Base-by-base conservation (phyloP, 2,329 filamentous ascomycete genomes). In the Aspergillus costaricaensis region DNA sequence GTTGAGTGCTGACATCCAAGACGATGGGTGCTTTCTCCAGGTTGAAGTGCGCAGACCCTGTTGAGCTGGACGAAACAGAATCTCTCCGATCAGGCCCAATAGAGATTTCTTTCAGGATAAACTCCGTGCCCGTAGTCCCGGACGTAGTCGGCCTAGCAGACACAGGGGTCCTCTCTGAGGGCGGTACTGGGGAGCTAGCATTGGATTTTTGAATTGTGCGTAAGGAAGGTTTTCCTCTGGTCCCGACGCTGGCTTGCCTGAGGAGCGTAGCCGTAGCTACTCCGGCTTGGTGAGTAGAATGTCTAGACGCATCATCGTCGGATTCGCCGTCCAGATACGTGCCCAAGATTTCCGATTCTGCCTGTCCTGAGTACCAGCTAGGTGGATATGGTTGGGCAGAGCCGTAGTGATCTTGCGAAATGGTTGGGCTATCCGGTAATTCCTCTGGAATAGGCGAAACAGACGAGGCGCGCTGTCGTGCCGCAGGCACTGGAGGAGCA, bases 371-470 rank as follows among this genome's bases (percentile, higher is more conserved):
- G 4, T 81, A 85, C 85, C 88, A 92, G 66, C 81, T 86, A 19
- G 86, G 85, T 1, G 90, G 89, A 72, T 92, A 90, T 0, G 85
- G 89, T 38, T 86, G 85, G 66, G 89, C 92, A 2, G 90, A 92
- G 21, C 77, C 89, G 68, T 86, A 88, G 0, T 90, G 91, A 27
- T 81, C 81, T 70, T 86, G 84, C 0, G 68, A 59, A 6, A 71
- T 69, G 27, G 86, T 86, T 23, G 82, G 69, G 23, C 74, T 68
- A 53, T 77, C 80, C 0, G 85, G 82, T 63, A 83, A 85, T 70
- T 92, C 90, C 73, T 92, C 90, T 0, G 87, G 88, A 56, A 93
- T 92, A 0, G 90, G 89, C 0, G 90, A 90, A 25, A 92, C 88
- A 61, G 83, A 88, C 0, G 88, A 90, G 64, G 82, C 85, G 2